These are phyloP conservation scores for Tulasnella sp. DNA, from an alignment of 768 basidiomycete genomes.

Conservation along the genomic window DNA sequence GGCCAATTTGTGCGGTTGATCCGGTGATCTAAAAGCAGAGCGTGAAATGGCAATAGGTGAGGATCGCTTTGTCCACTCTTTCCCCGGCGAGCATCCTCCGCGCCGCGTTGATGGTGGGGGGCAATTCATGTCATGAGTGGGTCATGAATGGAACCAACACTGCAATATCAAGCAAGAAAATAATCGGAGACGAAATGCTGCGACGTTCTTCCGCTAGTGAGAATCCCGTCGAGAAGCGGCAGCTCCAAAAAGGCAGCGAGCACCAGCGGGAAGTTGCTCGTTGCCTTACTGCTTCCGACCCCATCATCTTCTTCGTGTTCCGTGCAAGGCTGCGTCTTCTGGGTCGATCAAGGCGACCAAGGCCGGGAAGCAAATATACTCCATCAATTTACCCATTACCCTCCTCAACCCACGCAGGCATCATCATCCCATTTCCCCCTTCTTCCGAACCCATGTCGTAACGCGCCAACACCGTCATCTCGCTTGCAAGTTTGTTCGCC, in stretches of 20 bases:
- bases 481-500: neutral
- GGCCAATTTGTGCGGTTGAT: neutral
- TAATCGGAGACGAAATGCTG: too few species aligned
- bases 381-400: conserved; percentile 1
- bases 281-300: conserved; percentile 1
- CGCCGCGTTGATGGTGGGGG: neutral
- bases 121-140: neutral
- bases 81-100: conserved; percentile 2
- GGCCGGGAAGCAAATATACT: neutral
- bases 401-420: neutral
- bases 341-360: neutral
- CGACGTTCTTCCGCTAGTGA: too few species aligned
- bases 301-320: neutral
- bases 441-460: neutral
- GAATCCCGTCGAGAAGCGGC: too few species aligned
- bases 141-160: too few species aligned
- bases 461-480: neutral
- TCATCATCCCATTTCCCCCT: neutral
- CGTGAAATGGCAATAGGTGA: neutral
- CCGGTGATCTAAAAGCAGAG: too few species aligned
- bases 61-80: neutral
- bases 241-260: too few species aligned
- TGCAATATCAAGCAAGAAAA: too few species aligned
- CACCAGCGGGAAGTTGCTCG: neutral
- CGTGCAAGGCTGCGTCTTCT: neutral